Evolutionary conservation across 768 basidiomycete species (phyloP).

Genomic region (Filobasidium wieringae): DNA sequence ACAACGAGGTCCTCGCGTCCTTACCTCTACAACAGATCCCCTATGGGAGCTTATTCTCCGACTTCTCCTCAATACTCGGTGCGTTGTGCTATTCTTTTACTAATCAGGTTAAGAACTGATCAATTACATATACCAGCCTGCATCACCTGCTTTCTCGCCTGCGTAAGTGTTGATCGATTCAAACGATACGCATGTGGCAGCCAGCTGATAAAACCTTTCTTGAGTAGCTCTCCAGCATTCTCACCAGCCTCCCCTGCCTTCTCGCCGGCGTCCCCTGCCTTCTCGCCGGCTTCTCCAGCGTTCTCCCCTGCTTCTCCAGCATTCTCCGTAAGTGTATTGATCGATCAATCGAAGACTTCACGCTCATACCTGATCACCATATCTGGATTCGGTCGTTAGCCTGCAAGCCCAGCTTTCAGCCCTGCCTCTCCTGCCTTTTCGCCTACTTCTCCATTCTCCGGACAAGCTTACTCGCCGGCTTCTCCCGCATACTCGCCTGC

Average conservation of each 20-base stretch:
- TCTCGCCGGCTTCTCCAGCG: constrained; percentile 87
- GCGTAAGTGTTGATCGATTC: constrained; percentile 78
- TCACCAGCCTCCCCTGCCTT: constrained; percentile 75
- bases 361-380: background rate
- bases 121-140: constrained; percentile 64
- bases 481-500: constrained; percentile 53
- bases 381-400: background rate
- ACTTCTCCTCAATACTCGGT: constrained; percentile 40
- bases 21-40: background rate
- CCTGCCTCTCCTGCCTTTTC: constrained; percentile 77
- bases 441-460: constrained; percentile 72
- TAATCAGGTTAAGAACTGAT: background rate
- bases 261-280: constrained; percentile 81
- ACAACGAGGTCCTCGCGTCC: background rate
- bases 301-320: constrained; percentile 22
- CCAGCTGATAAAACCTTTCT: constrained; percentile 59
- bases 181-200: constrained; percentile 61
- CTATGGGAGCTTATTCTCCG: constrained; percentile 21
- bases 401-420: constrained; percentile 60
- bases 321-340: background rate
- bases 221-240: constrained; percentile 71
- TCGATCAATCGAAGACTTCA: background rate
- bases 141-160: constrained; percentile 72
- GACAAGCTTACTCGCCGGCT: constrained; percentile 80
- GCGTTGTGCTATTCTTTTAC: background rate